These are phyloP conservation scores for Vitis vinifera DNA, from an alignment of 164 flowering plant species.

Conservation along the genomic window ASM3070453v1 NC_081819.1:1149501-1150000, in stretches of 20 bases:
- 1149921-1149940: not conserved
- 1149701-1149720: conserved; percentile 90
- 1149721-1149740: conserved; percentile 89
- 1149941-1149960: not conserved
- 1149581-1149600: conserved; percentile 20
- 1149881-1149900: not conserved
- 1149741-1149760: conserved; percentile 64
- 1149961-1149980: conserved; percentile 1
- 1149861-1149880: not conserved
- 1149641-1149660: conserved; percentile 15
- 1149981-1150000: too few species aligned
- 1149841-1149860: not conserved
- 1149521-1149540: conserved; percentile 21
- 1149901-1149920: not conserved
- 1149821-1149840: not conserved
- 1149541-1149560: conserved; percentile 27
- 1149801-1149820: conserved; percentile 8
- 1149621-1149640: conserved; percentile 17
- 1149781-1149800: conserved; percentile 47
- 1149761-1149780: conserved; percentile 55
- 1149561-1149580: conserved; percentile 31
- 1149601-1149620: conserved; percentile 28
- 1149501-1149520: conserved; percentile 21
- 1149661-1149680: conserved; percentile 52
- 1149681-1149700: conserved; percentile 78